These are phyloP conservation scores for Escovopsis sp. DNA, from an alignment of 2,329 filamentous ascomycete species.

Conservation along the genomic window DNA sequence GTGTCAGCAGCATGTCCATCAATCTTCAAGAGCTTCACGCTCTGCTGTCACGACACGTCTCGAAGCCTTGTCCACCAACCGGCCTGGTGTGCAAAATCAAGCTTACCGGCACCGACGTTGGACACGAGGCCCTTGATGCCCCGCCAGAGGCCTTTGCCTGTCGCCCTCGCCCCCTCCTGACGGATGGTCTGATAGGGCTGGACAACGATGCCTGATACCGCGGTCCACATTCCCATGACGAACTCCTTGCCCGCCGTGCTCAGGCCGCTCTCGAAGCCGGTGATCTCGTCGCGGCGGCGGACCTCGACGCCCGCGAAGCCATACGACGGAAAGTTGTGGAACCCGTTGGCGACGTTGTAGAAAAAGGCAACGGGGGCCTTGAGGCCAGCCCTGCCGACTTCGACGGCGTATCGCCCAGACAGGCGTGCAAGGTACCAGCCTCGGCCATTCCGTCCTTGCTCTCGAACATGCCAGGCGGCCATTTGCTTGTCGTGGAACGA, in stretches of 20 bases:
- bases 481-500: conserved; percentile 11
- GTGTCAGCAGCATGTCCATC: conserved; percentile 2
- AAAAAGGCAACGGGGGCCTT: conserved; percentile 55
- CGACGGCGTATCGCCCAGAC: conserved; percentile 40
- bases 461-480: conserved; percentile 11
- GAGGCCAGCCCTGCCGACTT: conserved; percentile 44
- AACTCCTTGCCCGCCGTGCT: conserved; percentile 51
- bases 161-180: conserved; percentile 44
- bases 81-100: neutral
- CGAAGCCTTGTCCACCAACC: no score
- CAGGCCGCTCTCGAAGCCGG: conserved; percentile 43
- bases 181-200: conserved; percentile 49
- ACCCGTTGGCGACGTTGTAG: conserved; percentile 52
- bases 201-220: conserved; percentile 48
- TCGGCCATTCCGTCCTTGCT: conserved; percentile 13
- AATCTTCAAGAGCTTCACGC: neutral
- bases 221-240: conserved; percentile 50
- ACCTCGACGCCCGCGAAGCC: conserved; percentile 46
- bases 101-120: conserved; percentile 24
- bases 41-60: neutral
- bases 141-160: conserved; percentile 41
- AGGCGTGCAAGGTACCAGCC: conserved; percentile 14
- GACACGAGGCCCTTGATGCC: conserved; percentile 27
- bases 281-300: conserved; percentile 48
- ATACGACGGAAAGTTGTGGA: conserved; percentile 57